These are phyloP conservation scores for Fusarium kyushuense DNA, from an alignment of 2,329 filamentous ascomycete species.

Conservation along the genomic window DNA sequence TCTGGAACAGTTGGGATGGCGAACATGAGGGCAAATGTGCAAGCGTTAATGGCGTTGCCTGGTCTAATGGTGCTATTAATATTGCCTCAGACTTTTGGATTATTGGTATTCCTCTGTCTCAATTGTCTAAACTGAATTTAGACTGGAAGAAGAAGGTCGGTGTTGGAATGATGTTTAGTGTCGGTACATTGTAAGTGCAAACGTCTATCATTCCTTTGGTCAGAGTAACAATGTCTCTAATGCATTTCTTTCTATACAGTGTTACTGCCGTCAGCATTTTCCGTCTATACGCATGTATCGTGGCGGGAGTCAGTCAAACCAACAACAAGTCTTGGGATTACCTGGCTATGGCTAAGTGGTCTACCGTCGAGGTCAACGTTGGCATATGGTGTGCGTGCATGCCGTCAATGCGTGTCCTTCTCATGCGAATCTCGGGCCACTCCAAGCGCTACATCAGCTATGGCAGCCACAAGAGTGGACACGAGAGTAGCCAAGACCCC, in stretches of 20 bases:
- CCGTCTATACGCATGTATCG: neutral
- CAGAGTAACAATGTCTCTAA: neutral
- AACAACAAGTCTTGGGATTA: neutral
- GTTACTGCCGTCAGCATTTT: constrained; percentile 16
- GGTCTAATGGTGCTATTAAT: constrained; percentile 19
- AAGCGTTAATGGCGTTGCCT: constrained; percentile 19
- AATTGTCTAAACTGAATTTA: neutral
- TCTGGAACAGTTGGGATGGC: constrained; percentile 23
- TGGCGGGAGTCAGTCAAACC: neutral
- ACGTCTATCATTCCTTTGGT: neutral
- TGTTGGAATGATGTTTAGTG: constrained; percentile 6
- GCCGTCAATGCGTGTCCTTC: constrained; percentile 4
- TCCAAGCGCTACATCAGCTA: neutral
- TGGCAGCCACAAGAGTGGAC: neutral
- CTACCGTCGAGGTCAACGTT: constrained; percentile 3
- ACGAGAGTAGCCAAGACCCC: neutral
- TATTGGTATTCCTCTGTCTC: neutral
- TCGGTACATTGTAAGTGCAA: constrained; percentile 10
- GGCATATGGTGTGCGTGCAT: constrained; percentile 6
- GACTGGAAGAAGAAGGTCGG: constrained; percentile 22
- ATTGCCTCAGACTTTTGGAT: constrained; percentile 10
- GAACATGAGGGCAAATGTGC: constrained; percentile 10
- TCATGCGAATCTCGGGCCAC: neutral
- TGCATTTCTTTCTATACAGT: neutral
- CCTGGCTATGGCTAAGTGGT: constrained; percentile 9